These are phyloP conservation scores for Peronosclerospora sorghi DNA, from an alignment of 352 stramenopile genomes.

Conservation along the genomic window DNA sequence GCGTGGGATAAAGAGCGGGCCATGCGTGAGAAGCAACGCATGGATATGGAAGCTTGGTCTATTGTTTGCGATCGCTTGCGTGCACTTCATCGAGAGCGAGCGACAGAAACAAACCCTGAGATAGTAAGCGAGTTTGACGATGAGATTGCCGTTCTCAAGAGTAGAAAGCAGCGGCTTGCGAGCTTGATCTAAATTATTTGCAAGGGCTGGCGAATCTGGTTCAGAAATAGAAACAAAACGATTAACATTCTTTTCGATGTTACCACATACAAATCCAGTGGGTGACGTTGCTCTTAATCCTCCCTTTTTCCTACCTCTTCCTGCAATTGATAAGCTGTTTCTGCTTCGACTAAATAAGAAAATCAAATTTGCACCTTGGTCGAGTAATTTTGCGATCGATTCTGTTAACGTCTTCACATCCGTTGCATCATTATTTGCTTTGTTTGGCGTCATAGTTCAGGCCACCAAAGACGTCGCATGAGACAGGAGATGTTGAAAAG, in stretches of 20 bases:
- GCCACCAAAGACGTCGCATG: constrained; percentile 8
- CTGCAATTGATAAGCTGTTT: constrained; percentile 9
- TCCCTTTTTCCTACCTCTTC: constrained; percentile 2
- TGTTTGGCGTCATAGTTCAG: constrained; percentile 3
- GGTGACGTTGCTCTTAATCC: too few relatives aligned
- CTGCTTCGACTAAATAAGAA: too few relatives aligned
- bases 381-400: constrained; percentile 12
- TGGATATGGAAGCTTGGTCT: constrained; percentile 26
- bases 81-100: constrained; percentile 19
- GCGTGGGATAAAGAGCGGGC: constrained; percentile 23
- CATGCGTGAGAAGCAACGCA: constrained; percentile 18
- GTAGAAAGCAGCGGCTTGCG: constrained; percentile 24
- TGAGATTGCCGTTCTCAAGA: constrained; percentile 25
- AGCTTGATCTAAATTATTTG: constrained; percentile 3
- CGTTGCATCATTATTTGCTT: not conserved
- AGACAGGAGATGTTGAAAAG: constrained; percentile 20
- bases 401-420: constrained; percentile 5
- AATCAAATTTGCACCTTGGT: constrained; percentile 8
- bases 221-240: too few relatives aligned
- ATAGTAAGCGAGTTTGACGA: constrained; percentile 22
- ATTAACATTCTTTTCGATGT: too few relatives aligned
- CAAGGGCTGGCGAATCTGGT: too few relatives aligned
- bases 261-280: too few relatives aligned
- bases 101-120: constrained; percentile 12
- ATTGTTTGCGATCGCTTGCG: constrained; percentile 26